Percentiles rank a stretch among this genome's conserved stretches.
Conservation (phyloP, 2,329 filamentous ascomycete genomes). For the Cladosporium halotolerans region DNA sequence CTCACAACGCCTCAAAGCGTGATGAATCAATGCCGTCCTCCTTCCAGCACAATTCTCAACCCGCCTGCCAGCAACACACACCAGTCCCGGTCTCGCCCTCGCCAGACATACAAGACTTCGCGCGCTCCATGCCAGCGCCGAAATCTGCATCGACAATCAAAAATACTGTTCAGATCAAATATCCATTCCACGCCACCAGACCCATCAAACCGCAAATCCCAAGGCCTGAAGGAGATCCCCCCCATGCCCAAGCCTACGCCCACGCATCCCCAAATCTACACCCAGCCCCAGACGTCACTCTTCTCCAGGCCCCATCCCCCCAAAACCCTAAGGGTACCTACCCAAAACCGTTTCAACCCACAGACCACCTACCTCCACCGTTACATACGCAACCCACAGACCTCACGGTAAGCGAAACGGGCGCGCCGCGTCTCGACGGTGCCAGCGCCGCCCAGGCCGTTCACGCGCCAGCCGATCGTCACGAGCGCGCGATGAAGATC, state of each 20-base stretch:
- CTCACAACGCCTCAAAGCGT: background rate
- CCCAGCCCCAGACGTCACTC: background rate
- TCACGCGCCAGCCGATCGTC: too few species aligned
- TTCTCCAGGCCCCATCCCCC: background rate
- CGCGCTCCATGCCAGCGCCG: conserved; percentile 1
- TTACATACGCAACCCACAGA: too few species aligned
- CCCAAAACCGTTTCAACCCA: too few species aligned
- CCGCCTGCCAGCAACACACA: background rate
- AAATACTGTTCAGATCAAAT: background rate
- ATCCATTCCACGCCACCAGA: too few species aligned
- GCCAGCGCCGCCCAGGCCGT: too few species aligned
- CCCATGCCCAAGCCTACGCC: background rate
- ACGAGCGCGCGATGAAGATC: background rate
- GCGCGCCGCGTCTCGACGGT: too few species aligned
- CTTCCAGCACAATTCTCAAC: background rate
- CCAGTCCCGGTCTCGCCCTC: background rate
- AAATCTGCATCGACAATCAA: conserved; percentile 3
- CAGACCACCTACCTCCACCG: too few species aligned
- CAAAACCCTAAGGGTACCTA: too few species aligned
- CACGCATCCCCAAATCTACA: background rate
- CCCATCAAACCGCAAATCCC: too few species aligned
- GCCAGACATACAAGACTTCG: background rate
- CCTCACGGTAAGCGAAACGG: too few species aligned
- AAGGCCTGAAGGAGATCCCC: too few species aligned
- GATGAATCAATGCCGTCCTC: background rate